phyloP scores from a whole-genome alignment of 208 protist genomes.

The Trypanosoma melophagium region DNA sequence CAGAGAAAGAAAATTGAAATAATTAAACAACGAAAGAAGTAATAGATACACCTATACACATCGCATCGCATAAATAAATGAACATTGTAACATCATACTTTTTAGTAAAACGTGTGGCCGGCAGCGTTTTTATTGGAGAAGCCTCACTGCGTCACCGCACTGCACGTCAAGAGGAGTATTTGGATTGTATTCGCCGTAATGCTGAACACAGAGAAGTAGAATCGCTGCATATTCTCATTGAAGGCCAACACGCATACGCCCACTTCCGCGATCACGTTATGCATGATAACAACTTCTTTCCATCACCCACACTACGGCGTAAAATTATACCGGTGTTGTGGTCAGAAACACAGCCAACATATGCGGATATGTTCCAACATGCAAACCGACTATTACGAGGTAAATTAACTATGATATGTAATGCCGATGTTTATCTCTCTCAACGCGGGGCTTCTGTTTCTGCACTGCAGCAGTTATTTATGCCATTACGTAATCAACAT shows the following conservation, averaged over 20 bases:
- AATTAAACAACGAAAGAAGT: too few relatives aligned
- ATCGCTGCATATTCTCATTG: conserved; percentile 63
- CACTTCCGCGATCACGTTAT: conserved; percentile 52
- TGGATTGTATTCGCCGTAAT: conserved; percentile 63
- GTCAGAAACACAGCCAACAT: conserved; percentile 40
- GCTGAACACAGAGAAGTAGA: conserved; percentile 45
- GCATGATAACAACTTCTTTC: conserved; percentile 11
- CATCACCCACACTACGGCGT: neutral
- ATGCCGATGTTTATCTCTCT: conserved; percentile 81
- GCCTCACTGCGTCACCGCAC: conserved; percentile 25
- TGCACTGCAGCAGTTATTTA: too few relatives aligned
- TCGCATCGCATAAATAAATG: too few relatives aligned
- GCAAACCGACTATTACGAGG: conserved; percentile 59
- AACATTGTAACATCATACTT: conserved; percentile 85
- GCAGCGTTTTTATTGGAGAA: conserved; percentile 59
- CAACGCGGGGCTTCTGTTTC: conserved; percentile 32
- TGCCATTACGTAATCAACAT: too few relatives aligned
- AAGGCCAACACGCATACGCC: conserved; percentile 52
- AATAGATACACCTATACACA: too few relatives aligned
- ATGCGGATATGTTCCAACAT: conserved; percentile 73
- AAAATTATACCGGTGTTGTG: conserved; percentile 64
- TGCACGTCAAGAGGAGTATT: conserved; percentile 68
- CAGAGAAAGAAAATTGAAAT: neutral
- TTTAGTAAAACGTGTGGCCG: conserved; percentile 54
- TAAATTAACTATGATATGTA: conserved; percentile 78